Evolutionary conservation across 2,329 filamentous ascomycete species (phyloP).

Genomic region (Hypomyces perniciosus): DNA sequence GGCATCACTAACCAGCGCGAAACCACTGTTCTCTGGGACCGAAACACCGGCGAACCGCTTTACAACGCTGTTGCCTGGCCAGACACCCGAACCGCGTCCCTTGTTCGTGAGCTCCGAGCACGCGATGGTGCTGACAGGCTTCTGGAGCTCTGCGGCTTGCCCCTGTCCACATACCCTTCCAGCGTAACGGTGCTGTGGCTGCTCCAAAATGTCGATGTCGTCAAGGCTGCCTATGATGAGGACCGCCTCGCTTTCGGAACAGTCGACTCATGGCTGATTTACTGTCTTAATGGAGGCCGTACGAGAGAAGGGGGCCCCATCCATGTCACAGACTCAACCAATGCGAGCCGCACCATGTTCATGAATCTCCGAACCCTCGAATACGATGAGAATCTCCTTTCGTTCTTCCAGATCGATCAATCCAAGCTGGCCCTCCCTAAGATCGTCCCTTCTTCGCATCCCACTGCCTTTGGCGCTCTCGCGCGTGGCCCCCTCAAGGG

Average conservation of each 20-base stretch:
- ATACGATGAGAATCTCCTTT: constrained; percentile 70
- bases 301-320: constrained; percentile 50
- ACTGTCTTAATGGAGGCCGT: constrained; percentile 70
- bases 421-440: constrained; percentile 70
- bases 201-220: constrained; percentile 61
- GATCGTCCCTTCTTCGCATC: constrained; percentile 75
- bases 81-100: constrained; percentile 66
- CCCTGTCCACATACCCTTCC: constrained; percentile 82
- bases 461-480: constrained; percentile 65
- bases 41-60: constrained; percentile 69
- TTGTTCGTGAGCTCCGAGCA: constrained; percentile 71
- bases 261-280: constrained; percentile 83
- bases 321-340: constrained; percentile 80
- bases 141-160: constrained; percentile 67
- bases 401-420: constrained; percentile 68
- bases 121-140: constrained; percentile 63
- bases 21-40: constrained; percentile 81
- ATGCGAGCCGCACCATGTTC: constrained; percentile 90
- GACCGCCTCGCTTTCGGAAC: constrained; percentile 77
- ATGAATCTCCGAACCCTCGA: constrained; percentile 78
- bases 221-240: constrained; percentile 69
- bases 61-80: constrained; percentile 88
- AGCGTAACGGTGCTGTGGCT: constrained; percentile 83
- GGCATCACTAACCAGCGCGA: constrained; percentile 90
- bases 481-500: constrained; percentile 61